Percentiles rank a stretch among this genome's conserved stretches.
phyloP scores from a whole-genome alignment of 106 monocot genomes.

The Dendrobium catenatum region DNA sequence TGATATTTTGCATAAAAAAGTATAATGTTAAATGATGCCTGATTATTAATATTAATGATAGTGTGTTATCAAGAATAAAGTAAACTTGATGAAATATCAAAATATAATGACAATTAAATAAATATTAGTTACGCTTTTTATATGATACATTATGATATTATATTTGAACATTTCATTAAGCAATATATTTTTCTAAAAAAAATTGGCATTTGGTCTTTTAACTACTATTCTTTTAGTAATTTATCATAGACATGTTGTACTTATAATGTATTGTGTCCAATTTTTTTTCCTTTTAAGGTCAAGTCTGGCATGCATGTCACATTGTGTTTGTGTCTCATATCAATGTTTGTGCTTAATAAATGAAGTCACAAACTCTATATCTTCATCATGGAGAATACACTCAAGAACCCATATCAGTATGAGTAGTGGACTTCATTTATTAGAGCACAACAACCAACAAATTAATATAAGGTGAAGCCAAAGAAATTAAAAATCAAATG shows the following conservation, averaged over 20 bases:
- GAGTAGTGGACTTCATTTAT: background rate
- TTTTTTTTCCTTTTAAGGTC: background rate
- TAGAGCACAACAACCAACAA: background rate
- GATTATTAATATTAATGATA: background rate
- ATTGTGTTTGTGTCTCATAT: background rate
- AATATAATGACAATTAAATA: background rate
- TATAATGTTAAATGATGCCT: background rate
- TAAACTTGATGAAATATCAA: background rate
- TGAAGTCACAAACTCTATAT: no score
- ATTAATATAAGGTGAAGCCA: background rate
- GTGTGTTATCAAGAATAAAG: background rate
- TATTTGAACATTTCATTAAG: background rate
- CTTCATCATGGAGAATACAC: no score
- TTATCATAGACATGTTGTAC: background rate
- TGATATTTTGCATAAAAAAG: background rate
- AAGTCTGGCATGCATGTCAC: background rate
- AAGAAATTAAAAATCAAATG: background rate
- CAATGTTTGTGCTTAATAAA: no score
- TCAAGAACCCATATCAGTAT: background rate
- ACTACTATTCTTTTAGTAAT: background rate
- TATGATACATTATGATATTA: background rate
- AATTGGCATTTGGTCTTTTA: no score
- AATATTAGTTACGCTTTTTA: background rate
- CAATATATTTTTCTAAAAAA: no score
- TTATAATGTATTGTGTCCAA: background rate